phyloP scores from a whole-genome alignment of 345 rosid species.

The Arabis hirsuta region DNA sequence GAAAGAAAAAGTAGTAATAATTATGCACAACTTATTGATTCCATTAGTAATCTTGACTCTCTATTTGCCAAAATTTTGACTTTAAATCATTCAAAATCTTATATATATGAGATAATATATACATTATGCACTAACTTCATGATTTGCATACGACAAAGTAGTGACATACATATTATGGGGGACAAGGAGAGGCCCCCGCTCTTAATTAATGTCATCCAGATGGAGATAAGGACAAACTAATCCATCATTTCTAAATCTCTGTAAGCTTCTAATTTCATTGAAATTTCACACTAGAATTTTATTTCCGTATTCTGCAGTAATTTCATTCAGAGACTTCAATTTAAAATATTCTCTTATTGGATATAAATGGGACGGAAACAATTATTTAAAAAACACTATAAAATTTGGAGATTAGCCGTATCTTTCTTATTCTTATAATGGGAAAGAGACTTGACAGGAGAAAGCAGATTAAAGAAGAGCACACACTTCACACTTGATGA shows the following conservation, averaged over 20 bases:
- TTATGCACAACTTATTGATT: constrained; percentile 7
- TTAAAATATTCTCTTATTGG: background rate
- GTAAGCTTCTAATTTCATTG: background rate
- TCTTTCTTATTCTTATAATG: constrained; percentile 37
- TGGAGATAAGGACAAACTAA: constrained; percentile 31
- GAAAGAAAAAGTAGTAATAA: constrained; percentile 8
- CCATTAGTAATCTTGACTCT: constrained; percentile 13
- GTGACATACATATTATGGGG: constrained; percentile 29
- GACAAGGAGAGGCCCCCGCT: constrained; percentile 34
- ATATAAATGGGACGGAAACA: background rate
- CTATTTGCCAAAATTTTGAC: constrained; percentile 7
- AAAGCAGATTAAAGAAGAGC: constrained; percentile 42
- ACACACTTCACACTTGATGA: constrained; percentile 38
- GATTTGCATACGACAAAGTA: constrained; percentile 43
- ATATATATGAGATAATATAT: background rate
- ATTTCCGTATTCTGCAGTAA: background rate
- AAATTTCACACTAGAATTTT: background rate
- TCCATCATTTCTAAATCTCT: constrained; percentile 19
- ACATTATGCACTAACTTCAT: constrained; percentile 42
- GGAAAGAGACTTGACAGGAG: constrained; percentile 41
- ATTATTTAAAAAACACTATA: background rate
- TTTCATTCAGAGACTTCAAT: background rate
- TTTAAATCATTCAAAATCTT: constrained; percentile 11
- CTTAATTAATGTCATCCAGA: constrained; percentile 45
- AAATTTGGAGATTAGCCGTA: constrained; percentile 33